phyloP scores from a whole-genome alignment of 78 protist species.

The Pigoraptor vietnamica region DNA sequence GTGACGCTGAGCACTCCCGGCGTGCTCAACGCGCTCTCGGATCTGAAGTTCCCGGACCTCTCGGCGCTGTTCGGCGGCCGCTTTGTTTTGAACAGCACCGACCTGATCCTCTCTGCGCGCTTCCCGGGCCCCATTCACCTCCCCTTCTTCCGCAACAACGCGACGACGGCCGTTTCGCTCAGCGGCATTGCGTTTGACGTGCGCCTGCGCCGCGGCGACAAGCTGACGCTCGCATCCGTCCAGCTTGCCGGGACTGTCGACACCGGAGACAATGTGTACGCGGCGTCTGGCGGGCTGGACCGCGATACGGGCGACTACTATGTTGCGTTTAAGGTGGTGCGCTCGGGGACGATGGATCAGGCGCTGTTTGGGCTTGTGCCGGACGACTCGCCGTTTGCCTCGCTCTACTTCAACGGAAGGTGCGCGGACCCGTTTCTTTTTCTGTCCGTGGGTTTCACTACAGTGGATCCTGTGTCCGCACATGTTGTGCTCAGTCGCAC shows the following conservation, averaged over 20 bases:
- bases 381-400: background rate
- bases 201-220: background rate
- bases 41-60: background rate
- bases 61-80: background rate
- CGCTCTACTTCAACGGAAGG: background rate
- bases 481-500: background rate
- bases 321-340: background rate
- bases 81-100: background rate
- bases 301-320: background rate
- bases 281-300: background rate
- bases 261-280: background rate
- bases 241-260: background rate
- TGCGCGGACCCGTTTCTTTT: background rate
- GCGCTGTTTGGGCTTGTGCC: background rate
- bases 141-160: background rate
- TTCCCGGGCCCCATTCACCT: background rate
- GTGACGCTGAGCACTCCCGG: background rate
- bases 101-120: background rate
- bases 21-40: background rate
- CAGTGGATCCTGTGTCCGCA: too few species aligned
- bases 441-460: background rate
- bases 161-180: background rate
- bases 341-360: background rate
- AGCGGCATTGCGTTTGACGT: background rate
- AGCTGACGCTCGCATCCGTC: background rate